Evolutionary conservation across 2,329 filamentous ascomycete species (phyloP).

Genomic region (Aplosporella prunicola): DNA sequence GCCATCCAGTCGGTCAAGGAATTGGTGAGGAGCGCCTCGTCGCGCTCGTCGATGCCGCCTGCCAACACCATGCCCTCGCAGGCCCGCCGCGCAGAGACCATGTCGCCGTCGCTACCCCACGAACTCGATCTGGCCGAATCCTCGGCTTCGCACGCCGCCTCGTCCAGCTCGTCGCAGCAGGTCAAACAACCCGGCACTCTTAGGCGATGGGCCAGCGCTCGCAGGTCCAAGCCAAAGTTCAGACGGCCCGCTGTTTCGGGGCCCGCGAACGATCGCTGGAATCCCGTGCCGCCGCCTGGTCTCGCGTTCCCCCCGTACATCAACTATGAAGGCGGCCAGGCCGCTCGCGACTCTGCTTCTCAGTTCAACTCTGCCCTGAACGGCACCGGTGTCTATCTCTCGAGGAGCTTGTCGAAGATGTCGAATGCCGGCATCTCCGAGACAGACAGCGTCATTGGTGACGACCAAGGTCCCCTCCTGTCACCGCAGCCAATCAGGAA

Average conservation of each 20-base stretch:
- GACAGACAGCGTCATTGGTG: slow-evolving; percentile 11
- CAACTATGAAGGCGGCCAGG: slow-evolving; percentile 5
- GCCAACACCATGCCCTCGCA: slow-evolving; percentile 2
- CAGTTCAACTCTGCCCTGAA: slow-evolving; percentile 10
- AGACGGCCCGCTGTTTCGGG: slow-evolving; percentile 23
- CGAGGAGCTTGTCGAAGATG: slow-evolving; percentile 9
- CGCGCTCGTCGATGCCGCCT: not conserved
- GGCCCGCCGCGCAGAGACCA: slow-evolving; percentile 7
- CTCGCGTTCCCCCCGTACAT: slow-evolving; percentile 7
- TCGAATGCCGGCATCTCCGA: slow-evolving; percentile 7
- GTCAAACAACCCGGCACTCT: not conserved
- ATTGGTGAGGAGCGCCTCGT: slow-evolving; percentile 5
- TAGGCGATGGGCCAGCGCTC: slow-evolving; percentile 10
- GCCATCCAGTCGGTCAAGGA: slow-evolving; percentile 8
- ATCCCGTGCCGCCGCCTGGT: slow-evolving; percentile 17
- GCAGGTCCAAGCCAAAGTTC: slow-evolving; percentile 5
- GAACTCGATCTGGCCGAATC: slow-evolving; percentile 5
- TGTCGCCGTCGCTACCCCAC: slow-evolving; percentile 5
- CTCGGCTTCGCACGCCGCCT: slow-evolving; percentile 4
- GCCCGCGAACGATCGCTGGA: slow-evolving; percentile 20
- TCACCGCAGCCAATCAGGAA: slow-evolving; percentile 7
- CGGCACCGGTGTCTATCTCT: slow-evolving; percentile 1
- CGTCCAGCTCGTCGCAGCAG: slow-evolving; percentile 2
- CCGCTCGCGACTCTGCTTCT: slow-evolving; percentile 9
- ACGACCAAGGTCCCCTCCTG: slow-evolving; percentile 11